phyloP scores from a whole-genome alignment of 306 rosid species.

The Fagus sylvatica region DNA sequence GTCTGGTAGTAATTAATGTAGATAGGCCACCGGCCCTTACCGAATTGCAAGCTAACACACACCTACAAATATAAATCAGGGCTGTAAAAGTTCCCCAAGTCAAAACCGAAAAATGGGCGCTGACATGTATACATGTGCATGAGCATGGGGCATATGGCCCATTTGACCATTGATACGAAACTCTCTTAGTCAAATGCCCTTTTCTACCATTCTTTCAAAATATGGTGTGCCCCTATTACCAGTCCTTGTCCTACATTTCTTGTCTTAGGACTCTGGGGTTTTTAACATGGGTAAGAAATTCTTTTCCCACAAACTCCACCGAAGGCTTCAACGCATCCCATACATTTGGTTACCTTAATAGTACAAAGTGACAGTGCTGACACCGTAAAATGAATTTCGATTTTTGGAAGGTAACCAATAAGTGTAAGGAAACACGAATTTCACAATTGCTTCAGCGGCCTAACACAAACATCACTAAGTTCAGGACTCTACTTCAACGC shows the following conservation, averaged over 20 bases:
- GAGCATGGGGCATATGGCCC: neutral
- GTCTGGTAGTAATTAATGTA: conserved; percentile 41
- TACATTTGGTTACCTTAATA: neutral
- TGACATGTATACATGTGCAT: conserved; percentile 24
- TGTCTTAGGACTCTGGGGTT: neutral
- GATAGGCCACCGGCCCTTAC: conserved; percentile 63
- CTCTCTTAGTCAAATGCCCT: neutral
- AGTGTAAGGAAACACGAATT: too few relatives aligned
- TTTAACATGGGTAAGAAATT: neutral
- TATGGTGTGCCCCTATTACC: neutral
- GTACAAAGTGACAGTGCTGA: too few relatives aligned
- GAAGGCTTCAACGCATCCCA: neutral
- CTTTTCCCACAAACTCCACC: neutral
- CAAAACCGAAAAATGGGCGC: conserved; percentile 30
- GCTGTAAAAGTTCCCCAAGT: conserved; percentile 32
- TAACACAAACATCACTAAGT: too few relatives aligned
- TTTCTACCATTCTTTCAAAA: neutral
- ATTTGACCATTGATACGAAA: neutral
- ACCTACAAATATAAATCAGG: conserved; percentile 28
- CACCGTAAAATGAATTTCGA: too few relatives aligned
- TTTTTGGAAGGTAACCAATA: too few relatives aligned
- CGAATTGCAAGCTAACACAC: conserved; percentile 58
- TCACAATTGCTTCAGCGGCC: too few relatives aligned
- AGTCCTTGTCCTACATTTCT: neutral
- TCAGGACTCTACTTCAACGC: too few relatives aligned